phyloP scores from a whole-genome alignment of 2,329 filamentous ascomycete species.

The Xylariaceae sp. region DNA sequence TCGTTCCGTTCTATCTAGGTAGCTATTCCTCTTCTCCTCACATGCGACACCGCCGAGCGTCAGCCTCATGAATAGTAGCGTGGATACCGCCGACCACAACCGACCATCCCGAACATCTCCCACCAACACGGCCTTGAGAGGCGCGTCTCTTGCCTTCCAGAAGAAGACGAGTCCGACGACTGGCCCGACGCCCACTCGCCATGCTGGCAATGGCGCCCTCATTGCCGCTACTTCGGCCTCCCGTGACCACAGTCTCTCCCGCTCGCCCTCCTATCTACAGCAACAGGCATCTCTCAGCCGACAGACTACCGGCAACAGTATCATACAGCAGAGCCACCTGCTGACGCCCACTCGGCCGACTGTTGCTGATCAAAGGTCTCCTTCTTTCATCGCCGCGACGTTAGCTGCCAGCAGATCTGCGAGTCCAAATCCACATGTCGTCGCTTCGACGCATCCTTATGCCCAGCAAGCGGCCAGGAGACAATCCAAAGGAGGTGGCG shows the following conservation, averaged over 20 bases:
- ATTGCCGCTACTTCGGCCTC: constrained; percentile 43
- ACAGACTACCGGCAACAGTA: constrained; percentile 38
- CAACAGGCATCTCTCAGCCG: constrained; percentile 25
- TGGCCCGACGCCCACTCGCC: constrained; percentile 6
- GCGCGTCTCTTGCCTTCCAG: constrained; percentile 53
- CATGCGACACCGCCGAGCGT: not conserved
- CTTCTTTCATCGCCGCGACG: constrained; percentile 59
- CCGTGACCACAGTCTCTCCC: constrained; percentile 27
- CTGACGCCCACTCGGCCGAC: constrained; percentile 17
- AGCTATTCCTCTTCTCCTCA: too few species aligned
- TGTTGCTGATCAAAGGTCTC: constrained; percentile 43
- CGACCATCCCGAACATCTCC: constrained; percentile 25
- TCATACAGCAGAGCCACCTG: constrained; percentile 11
- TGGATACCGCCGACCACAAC: constrained; percentile 22
- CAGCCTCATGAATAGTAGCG: constrained; percentile 25
- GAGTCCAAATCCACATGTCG: constrained; percentile 45
- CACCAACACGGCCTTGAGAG: constrained; percentile 43
- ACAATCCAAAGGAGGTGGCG: constrained; percentile 28
- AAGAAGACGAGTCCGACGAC: constrained; percentile 28
- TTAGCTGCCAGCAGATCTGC: constrained; percentile 59
- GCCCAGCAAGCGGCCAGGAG: constrained; percentile 19
- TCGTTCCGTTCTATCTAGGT: too few species aligned
- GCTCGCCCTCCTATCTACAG: constrained; percentile 13
- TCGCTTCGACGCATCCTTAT: constrained; percentile 16
- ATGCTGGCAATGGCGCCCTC: constrained; percentile 37